Conservation (phyloP, 805 yeast genomes). For the Phaffomyces antillensis region DNA sequence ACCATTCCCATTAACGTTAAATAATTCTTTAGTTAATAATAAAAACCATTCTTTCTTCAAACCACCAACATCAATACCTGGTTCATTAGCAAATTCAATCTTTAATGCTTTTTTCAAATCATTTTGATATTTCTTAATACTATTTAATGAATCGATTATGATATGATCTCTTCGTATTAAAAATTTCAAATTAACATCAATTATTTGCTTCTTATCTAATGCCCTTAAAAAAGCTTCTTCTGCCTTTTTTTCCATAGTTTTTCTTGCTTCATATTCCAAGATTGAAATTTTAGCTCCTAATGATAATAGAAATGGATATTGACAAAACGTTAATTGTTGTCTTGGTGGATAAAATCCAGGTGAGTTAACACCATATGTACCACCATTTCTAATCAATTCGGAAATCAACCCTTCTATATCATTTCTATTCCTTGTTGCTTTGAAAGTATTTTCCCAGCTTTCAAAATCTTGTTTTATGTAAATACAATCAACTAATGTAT, state of each 20-base stretch:
- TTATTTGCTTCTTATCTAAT: conserved; percentile 48
- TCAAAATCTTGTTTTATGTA: conserved; percentile 77
- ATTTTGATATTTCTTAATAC: conserved; percentile 44
- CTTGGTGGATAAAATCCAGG: conserved; percentile 3
- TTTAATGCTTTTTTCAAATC: conserved; percentile 69
- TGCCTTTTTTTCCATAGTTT: conserved; percentile 79
- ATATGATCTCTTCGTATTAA: conserved; percentile 61
- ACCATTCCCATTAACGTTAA: conserved; percentile 54
- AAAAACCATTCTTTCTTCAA: conserved; percentile 90
- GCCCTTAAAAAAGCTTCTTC: conserved; percentile 84
- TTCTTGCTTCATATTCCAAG: conserved; percentile 72
- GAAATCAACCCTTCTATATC: conserved; percentile 4
- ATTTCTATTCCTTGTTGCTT: neutral
- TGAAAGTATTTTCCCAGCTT: conserved; percentile 55
- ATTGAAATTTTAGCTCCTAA: conserved; percentile 77
- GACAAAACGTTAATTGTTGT: conserved; percentile 56
- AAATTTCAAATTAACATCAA: conserved; percentile 64
- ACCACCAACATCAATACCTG: conserved; percentile 96
- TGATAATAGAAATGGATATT: conserved; percentile 75
- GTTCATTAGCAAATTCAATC: conserved; percentile 80
- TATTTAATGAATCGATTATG: conserved; percentile 66
- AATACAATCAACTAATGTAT: conserved; percentile 72
- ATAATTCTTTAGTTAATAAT: conserved; percentile 60
- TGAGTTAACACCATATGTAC: conserved; percentile 5
- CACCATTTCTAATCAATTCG: conserved; percentile 12